These are phyloP conservation scores for Septoria petroselini DNA, from an alignment of 2,329 filamentous ascomycete genomes.

Conservation along the genomic window DNA sequence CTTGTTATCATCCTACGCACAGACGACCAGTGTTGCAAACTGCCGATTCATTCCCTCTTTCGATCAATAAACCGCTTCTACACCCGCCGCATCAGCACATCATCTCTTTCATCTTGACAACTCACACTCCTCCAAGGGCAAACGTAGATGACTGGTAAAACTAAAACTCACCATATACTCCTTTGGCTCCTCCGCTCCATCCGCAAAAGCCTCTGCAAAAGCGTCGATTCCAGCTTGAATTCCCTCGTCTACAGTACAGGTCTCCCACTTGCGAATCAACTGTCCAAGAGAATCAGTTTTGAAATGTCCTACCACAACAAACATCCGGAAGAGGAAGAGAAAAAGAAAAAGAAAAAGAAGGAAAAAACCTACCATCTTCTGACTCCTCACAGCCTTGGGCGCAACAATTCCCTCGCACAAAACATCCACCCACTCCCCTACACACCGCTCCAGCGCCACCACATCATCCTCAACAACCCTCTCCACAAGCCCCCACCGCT, in stretches of 20 bases:
- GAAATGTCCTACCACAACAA: too few species aligned
- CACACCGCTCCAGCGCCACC: conserved; percentile 33
- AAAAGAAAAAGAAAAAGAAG: too few species aligned
- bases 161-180: conserved; percentile 28
- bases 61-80: too few species aligned
- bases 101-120: too few species aligned
- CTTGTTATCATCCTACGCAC: too few species aligned
- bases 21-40: too few species aligned
- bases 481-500: conserved; percentile 41
- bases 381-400: conserved; percentile 37
- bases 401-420: conserved; percentile 36
- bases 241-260: conserved; percentile 25
- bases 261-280: conserved; percentile 32
- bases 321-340: too few species aligned
- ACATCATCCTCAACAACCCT: conserved; percentile 33
- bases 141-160: too few species aligned
- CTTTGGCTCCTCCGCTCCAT: conserved; percentile 28
- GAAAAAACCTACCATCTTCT: conserved; percentile 31
- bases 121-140: too few species aligned
- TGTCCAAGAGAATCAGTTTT: too few species aligned
- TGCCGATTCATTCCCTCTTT: too few species aligned
- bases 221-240: conserved; percentile 30
- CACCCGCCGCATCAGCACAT: too few species aligned
- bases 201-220: conserved; percentile 24
- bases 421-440: conserved; percentile 35